Evolutionary conservation across 2,329 filamentous ascomycete species (phyloP).

Genomic region (Xylaria sp.): DNA sequence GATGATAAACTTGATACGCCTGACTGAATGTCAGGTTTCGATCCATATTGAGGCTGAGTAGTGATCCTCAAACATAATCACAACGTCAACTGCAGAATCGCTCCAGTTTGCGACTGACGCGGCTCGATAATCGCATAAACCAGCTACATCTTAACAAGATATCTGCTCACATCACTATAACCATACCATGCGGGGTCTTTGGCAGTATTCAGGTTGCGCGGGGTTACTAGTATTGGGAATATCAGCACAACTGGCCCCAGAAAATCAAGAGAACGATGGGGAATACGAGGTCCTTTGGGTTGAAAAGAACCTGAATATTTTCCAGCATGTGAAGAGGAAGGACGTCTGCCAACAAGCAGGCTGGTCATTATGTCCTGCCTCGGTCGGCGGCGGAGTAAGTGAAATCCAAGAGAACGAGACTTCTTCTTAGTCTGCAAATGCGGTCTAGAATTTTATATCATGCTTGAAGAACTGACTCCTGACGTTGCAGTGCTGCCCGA

Average conservation of each 20-base stretch:
- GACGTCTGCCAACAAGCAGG: conserved; percentile 38
- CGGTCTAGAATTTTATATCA: background rate
- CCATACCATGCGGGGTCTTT: conserved; percentile 38
- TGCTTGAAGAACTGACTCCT: background rate
- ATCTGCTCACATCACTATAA: background rate
- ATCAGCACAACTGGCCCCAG: conserved; percentile 26
- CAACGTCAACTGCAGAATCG: background rate
- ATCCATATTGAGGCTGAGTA: background rate
- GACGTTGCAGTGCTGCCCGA: conserved; percentile 54
- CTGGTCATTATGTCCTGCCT: conserved; percentile 42
- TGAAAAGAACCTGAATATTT: conserved; percentile 40
- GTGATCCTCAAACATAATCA: background rate
- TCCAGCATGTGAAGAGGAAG: conserved; percentile 44
- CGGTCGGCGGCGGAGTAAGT: conserved; percentile 50
- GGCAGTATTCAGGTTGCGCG: conserved; percentile 33
- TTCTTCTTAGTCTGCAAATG: background rate
- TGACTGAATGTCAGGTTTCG: background rate
- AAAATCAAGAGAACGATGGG: conserved; percentile 24
- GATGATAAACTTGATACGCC: background rate
- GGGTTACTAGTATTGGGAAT: conserved; percentile 36
- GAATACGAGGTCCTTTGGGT: conserved; percentile 42
- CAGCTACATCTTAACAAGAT: background rate
- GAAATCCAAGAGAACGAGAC: background rate
- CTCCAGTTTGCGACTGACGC: background rate
- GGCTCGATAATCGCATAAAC: background rate